Evolutionary conservation across 2,329 filamentous ascomycete species (phyloP).

Genomic region (Akanthomyces muscarius): DNA sequence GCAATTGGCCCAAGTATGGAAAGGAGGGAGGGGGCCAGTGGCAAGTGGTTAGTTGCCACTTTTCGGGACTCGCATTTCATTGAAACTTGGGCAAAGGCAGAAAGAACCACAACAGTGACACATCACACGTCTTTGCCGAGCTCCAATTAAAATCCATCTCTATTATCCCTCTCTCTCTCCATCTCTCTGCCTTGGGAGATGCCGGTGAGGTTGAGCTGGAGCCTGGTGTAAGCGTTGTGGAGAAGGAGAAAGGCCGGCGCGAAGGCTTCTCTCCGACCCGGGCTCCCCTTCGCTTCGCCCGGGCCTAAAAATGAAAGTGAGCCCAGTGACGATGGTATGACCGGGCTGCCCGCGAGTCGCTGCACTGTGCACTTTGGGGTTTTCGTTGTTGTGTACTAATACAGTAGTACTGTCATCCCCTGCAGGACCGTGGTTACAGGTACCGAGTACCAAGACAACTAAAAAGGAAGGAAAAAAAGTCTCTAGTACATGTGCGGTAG

Average conservation of each 20-base stretch:
- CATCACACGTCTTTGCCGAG: not conserved
- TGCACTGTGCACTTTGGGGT: not conserved
- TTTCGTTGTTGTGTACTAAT: not conserved
- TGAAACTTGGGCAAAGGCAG: not conserved
- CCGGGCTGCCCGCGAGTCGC: not conserved
- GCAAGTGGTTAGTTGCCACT: not conserved
- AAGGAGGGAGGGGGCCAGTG: not conserved
- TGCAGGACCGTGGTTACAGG: not conserved
- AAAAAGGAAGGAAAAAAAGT: too few species aligned
- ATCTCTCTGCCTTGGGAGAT: not conserved
- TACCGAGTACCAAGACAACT: not conserved
- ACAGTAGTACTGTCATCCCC: not conserved
- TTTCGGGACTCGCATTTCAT: not conserved
- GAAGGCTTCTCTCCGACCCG: not conserved
- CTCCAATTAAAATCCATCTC: not conserved
- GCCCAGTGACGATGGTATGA: constrained; percentile 2
- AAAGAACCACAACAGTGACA: not conserved
- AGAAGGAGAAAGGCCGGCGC: not conserved
- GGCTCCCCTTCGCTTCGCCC: not conserved
- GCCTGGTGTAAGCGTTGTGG: constrained; percentile 4
- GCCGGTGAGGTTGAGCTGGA: not conserved
- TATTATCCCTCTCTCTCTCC: not conserved
- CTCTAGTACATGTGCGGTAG: too few species aligned
- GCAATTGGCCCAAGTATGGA: not conserved
- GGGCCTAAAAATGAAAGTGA: not conserved